Conservation (phyloP, 441 rosid genomes). For the Gossypium lobatum region DNA sequence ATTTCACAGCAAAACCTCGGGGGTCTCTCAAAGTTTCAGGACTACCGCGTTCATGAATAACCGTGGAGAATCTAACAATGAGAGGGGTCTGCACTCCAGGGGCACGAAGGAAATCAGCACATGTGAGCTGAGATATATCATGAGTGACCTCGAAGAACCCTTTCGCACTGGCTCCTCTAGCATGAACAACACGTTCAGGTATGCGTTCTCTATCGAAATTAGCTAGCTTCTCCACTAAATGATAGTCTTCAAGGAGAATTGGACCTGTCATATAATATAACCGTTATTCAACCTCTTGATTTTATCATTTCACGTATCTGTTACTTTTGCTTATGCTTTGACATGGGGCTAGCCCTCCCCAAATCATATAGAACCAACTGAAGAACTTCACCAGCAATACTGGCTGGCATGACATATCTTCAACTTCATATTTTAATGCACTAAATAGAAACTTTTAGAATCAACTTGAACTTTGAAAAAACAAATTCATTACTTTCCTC, state of each 20-base stretch:
- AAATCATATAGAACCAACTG: not conserved
- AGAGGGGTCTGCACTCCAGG: constrained; percentile 94
- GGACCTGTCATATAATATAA: constrained; percentile 50
- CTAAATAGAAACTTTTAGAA: not conserved
- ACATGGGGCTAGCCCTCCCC: not conserved
- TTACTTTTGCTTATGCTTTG: not conserved
- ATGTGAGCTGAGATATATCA: constrained; percentile 62
- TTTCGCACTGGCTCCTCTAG: constrained; percentile 83
- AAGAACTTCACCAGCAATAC: not conserved
- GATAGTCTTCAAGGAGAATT: constrained; percentile 89
- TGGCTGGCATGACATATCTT: not conserved
- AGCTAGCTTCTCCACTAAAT: constrained; percentile 83
- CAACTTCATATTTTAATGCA: not conserved
- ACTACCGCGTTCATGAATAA: constrained; percentile 21
- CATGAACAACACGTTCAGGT: constrained; percentile 97
- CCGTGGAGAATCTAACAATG: constrained; percentile 40
- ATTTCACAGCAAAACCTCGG: constrained; percentile 94
- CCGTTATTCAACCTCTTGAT: not conserved
- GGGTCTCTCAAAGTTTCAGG: constrained; percentile 81
- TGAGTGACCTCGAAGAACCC: constrained; percentile 50
- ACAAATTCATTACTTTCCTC: not conserved
- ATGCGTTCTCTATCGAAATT: constrained; percentile 89
- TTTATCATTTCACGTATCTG: not conserved
- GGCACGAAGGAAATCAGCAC: constrained; percentile 95
- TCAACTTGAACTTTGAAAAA: not conserved